phyloP scores from a whole-genome alignment of 805 yeast species.

The Geotrichum ghanense region DNA sequence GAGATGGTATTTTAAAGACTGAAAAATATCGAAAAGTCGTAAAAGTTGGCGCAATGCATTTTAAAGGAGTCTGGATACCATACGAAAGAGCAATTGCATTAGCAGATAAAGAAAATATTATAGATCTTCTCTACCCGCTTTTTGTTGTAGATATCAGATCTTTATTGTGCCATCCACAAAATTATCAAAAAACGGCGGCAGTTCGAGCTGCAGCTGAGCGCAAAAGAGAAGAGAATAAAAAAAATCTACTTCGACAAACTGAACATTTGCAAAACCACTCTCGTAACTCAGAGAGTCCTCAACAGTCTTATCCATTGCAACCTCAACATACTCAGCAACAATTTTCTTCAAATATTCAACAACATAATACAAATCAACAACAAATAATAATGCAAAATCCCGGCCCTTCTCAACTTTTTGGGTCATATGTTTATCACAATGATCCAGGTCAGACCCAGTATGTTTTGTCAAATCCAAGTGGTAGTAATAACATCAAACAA shows the following conservation, averaged over 20 bases:
- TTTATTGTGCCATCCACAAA: constrained; percentile 25
- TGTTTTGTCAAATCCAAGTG: background rate
- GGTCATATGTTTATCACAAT: background rate
- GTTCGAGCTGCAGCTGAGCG: background rate
- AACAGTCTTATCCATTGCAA: too few relatives aligned
- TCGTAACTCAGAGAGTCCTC: background rate
- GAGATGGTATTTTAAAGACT: constrained; percentile 73
- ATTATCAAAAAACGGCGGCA: background rate
- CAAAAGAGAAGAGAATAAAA: background rate
- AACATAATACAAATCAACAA: background rate
- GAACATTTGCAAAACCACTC: background rate
- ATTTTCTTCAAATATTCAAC: background rate
- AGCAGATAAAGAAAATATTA: constrained; percentile 71
- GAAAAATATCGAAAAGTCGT: constrained; percentile 72
- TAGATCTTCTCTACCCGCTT: constrained; percentile 52
- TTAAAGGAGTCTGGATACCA: constrained; percentile 87
- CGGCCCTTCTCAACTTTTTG: background rate
- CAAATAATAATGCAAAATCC: background rate
- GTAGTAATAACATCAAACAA: too few relatives aligned
- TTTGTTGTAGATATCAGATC: constrained; percentile 63
- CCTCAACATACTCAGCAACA: background rate
- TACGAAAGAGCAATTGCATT: constrained; percentile 71
- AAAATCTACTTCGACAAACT: background rate
- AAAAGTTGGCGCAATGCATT: constrained; percentile 77
- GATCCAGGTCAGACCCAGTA: background rate